A percentile compares a stretch with the other conserved stretches of the same genome.
These are phyloP conservation scores for Porcisia hertigi DNA, from an alignment of 208 protist species.

Conservation along the genomic window DNA sequence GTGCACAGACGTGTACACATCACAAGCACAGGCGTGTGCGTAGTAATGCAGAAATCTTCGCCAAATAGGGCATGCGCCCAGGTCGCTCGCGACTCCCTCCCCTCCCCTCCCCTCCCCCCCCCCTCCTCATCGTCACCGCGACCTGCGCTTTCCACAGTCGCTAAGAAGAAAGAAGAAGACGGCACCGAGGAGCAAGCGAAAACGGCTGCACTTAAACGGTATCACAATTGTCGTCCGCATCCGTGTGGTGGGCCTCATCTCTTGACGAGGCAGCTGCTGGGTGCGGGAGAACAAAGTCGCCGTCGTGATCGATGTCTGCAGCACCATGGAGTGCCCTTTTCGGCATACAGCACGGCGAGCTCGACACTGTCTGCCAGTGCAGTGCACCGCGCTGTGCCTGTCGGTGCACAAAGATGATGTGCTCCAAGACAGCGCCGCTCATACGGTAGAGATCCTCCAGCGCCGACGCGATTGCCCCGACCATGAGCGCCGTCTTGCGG, in stretches of 20 bases:
- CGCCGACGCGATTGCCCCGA: slow-evolving; percentile 64
- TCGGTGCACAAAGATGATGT: slow-evolving; percentile 69
- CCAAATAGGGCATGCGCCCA: not conserved
- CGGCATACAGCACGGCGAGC: not conserved
- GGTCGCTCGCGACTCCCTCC: too few relatives aligned
- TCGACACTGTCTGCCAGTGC: not conserved
- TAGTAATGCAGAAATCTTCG: not conserved
- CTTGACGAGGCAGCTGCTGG: not conserved
- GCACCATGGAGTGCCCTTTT: not conserved
- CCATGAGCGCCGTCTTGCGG: slow-evolving; percentile 54
- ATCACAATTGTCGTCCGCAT: not conserved
- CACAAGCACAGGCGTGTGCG: not conserved
- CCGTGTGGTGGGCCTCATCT: not conserved
- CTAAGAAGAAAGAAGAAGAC: not conserved
- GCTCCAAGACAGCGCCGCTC: slow-evolving; percentile 65
- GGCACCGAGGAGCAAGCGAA: not conserved
- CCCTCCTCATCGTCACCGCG: not conserved
- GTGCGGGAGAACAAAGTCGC: not conserved
- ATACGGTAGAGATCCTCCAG: slow-evolving; percentile 80
- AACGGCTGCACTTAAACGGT: too few relatives aligned
- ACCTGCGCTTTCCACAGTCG: not conserved
- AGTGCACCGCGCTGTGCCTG: slow-evolving; percentile 21
- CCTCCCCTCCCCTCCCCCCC: not conserved
- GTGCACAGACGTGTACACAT: not conserved
- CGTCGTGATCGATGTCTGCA: not conserved